Percentiles rank a stretch among this genome's conserved stretches.
Conservation (phyloP, 2,329 filamentous ascomycete species). For the Dactylellina sp. region DNA sequence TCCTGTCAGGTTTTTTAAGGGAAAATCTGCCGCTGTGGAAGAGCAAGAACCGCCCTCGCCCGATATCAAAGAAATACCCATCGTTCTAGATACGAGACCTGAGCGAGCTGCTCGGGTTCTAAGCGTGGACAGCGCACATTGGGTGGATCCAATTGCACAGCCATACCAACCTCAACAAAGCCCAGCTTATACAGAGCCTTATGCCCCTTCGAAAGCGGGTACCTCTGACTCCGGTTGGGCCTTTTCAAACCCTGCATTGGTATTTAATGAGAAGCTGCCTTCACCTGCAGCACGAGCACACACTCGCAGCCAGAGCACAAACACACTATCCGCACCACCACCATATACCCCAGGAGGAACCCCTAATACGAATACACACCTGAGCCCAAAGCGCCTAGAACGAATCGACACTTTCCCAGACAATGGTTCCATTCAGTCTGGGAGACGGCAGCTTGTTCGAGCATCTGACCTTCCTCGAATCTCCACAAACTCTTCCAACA, state of each 20-base stretch:
- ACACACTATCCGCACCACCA: slow-evolving; percentile 44
- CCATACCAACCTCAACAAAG: slow-evolving; percentile 8
- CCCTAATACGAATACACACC: slow-evolving; percentile 5
- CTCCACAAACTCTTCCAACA: slow-evolving; percentile 13
- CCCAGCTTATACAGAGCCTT: slow-evolving; percentile 8
- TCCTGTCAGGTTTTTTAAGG: background rate
- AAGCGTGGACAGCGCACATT: slow-evolving; percentile 20
- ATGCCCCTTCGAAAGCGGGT: slow-evolving; percentile 19
- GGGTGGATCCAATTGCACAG: background rate
- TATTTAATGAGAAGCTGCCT: slow-evolving; percentile 26
- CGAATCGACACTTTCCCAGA: slow-evolving; percentile 18
- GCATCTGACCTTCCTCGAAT: slow-evolving; percentile 36
- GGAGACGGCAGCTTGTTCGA: slow-evolving; percentile 24
- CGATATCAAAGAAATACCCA: slow-evolving; percentile 7
- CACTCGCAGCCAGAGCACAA: slow-evolving; percentile 40
- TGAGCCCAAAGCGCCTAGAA: slow-evolving; percentile 13
- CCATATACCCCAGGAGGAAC: slow-evolving; percentile 33
- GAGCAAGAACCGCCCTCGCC: background rate
- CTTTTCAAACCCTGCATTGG: background rate
- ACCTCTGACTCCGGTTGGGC: slow-evolving; percentile 2
- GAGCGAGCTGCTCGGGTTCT: slow-evolving; percentile 2
- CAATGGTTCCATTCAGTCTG: slow-evolving; percentile 16
- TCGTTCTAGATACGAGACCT: slow-evolving; percentile 12
- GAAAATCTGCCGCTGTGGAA: slow-evolving; percentile 16
- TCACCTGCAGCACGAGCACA: slow-evolving; percentile 26